phyloP scores from a whole-genome alignment of 1,139 yeast species.

The Candida labiduridarum region DNA sequence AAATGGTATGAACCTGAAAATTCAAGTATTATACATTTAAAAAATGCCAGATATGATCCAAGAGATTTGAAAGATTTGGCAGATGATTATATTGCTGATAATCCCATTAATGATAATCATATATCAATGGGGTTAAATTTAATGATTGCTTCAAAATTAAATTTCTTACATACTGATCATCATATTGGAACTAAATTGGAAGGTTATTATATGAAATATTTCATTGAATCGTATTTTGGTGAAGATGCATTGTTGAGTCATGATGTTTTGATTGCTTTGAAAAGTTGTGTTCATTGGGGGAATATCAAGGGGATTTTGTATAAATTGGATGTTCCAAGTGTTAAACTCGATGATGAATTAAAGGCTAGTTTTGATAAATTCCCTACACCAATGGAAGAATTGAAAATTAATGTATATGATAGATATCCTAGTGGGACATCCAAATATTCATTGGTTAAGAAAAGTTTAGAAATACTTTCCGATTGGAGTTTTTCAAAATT shows the following conservation, averaged over 20 bases:
- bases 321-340: slow-evolving; percentile 44
- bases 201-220: slow-evolving; percentile 46
- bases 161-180: slow-evolving; percentile 60
- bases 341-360: slow-evolving; percentile 34
- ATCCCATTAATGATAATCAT: slow-evolving; percentile 31
- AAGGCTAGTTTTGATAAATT: slow-evolving; percentile 35
- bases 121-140: slow-evolving; percentile 46
- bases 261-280: slow-evolving; percentile 50
- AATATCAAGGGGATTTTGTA: slow-evolving; percentile 51
- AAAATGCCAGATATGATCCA: slow-evolving; percentile 36
- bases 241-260: slow-evolving; percentile 40
- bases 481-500: slow-evolving; percentile 27
- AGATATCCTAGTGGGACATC: slow-evolving; percentile 61
- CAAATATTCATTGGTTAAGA: slow-evolving; percentile 46
- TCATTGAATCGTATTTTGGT: slow-evolving; percentile 45
- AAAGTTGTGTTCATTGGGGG: slow-evolving; percentile 62
- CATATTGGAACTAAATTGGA: slow-evolving; percentile 54
- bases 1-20: slow-evolving; percentile 54
- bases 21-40: slow-evolving; percentile 43
- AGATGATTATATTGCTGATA: slow-evolving; percentile 12
- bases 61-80: slow-evolving; percentile 21
- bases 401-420: slow-evolving; percentile 42
- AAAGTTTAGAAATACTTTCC: slow-evolving; percentile 36
- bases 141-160: slow-evolving; percentile 50
- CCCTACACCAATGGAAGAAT: slow-evolving; percentile 46